Evolutionary conservation across 441 rosid genomes (phyloP), one percentile per base, ranked within the genome.

Genomic region (Mallotus japonicus): DNA sequence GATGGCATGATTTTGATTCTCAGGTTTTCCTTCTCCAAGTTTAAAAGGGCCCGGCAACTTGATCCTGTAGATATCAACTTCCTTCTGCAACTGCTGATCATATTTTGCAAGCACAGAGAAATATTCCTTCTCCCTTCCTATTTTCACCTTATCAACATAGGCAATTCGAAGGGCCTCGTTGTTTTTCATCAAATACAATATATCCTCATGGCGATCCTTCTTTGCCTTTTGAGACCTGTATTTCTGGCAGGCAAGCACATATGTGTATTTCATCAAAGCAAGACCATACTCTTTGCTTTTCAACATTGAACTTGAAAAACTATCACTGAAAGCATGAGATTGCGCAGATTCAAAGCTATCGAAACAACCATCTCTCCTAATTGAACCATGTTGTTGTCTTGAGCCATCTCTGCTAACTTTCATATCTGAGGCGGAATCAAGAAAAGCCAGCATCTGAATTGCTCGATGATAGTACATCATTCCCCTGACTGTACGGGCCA

Each of bases 381-480:
- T 78, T 65, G 90, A 82, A 62, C 85, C 89, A 75, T 82, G 40
- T 37, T 34, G 40, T 34, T 37, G 40, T 78, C 73, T 79, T 86
- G 55, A 79, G 88, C 61, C 92, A 72, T 22, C 91, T 90, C 77
- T 75, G 71, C 83, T 82, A 67, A 89, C 78, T 75, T 93, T 96
- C 85, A 83, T 79, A 83, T 93, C 96, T 0, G 95, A 83, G 62
- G 95, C 96, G 73, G 91, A 86, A 84, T 93, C 97, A 73, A 93
- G 96, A 79, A 85, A 93, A 68, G 91, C 90, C 68, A 91, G 92
- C 89, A 86, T 86, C 86, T 85, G 82, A 69, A 93, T 88, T 68
- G 98, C 97, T 74, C 91, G 85, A 68, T 87, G 84, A 77, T 91
- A 91, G 63, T 93, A 93, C 97, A 93, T 90, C 96, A 93, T 93